Base-by-base conservation (phyloP, 768 basidiomycete genomes). In the Gloeostereum incarnatum region DNA sequence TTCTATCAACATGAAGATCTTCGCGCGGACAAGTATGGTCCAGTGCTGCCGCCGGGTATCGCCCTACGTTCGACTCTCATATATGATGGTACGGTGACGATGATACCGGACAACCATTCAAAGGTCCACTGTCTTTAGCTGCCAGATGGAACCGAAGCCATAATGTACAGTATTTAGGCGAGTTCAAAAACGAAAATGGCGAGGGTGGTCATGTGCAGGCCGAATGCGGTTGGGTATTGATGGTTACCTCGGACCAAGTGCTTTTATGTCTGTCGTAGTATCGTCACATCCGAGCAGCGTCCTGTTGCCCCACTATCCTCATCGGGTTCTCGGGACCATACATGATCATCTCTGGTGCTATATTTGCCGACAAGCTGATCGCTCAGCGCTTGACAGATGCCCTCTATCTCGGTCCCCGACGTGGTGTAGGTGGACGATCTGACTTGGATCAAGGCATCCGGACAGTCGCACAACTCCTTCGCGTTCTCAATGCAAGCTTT, bases 321-420 rank as follows among this genome's bases (percentile, higher is more conserved):
- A 20, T 41, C 22, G 31, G 32, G 13, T 11, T 41, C 5, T 16
- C 23, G 3, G 39, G 39, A 23, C 32, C 16, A 9, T 4, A 6
- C 14, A 16, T 41, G 33, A 21, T 17, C 16, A 33, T 41, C 6
- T 25, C 11, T 16, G 39, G 39, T 8, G 39, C 34, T 14, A 26
- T 41, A 7, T 41, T 41, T 35, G 24, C 39, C 4, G 39, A 41
- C 18, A 10, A 21, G 8, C 18, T 41, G n/a, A 21, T 41, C 23
- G 23, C 21, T 6, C 22, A 41, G 21, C 39, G 24, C 17, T 16
- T 41, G 9, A 20, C 38, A 9, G 35, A 36, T n/a, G n/a, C n/a
- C n/a, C n/a, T 37, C 21, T 26, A 14, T 24, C 4, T 37, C 16
- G 36, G 26, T 16, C 26, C 27, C 5, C 11, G 8, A 39, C 8